These are phyloP conservation scores for Sporothrix pallida DNA, from an alignment of 2,329 filamentous ascomycete species.

Conservation along the genomic window DNA sequence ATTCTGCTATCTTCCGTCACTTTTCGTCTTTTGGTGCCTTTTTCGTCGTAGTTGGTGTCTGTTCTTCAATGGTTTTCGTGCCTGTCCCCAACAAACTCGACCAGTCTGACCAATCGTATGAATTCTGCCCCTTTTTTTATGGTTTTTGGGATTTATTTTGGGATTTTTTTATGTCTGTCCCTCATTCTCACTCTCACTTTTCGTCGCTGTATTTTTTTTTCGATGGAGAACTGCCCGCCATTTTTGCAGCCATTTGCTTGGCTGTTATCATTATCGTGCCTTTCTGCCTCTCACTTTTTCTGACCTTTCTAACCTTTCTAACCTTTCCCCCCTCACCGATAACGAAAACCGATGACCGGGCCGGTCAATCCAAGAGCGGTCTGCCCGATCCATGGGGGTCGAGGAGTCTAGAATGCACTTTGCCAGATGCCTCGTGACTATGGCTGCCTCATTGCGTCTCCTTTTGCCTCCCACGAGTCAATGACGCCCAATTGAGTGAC, in stretches of 20 bases:
- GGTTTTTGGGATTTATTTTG: neutral
- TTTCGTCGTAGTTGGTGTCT: no score
- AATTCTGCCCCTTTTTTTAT: constrained; percentile 27
- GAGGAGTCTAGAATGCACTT: neutral
- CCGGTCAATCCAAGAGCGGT: constrained; percentile 3
- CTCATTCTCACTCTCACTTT: no score
- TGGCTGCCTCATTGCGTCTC: neutral
- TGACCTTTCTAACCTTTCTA: neutral
- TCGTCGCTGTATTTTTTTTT: neutral
- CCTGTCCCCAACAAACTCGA: constrained; percentile 18
- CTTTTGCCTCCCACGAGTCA: neutral
- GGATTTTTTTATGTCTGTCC: neutral
- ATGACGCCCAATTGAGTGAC: neutral
- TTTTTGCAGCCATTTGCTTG: no score
- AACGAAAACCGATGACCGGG: constrained; percentile 21
- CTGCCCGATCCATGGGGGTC: neutral
- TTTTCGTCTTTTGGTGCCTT: neutral
- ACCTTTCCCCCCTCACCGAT: neutral
- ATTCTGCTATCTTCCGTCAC: neutral
- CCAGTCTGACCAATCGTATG: constrained; percentile 7
- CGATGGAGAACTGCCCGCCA: neutral
- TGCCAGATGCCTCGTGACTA: neutral
- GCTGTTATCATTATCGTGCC: constrained; percentile 4
- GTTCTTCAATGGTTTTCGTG: neutral
- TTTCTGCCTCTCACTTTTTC: neutral